Percentiles rank a stretch among this genome's conserved stretches.
These are phyloP conservation scores for Apodospora peruviana DNA, from an alignment of 495 filamentous ascomycete species.

Conservation along the genomic window DNA sequence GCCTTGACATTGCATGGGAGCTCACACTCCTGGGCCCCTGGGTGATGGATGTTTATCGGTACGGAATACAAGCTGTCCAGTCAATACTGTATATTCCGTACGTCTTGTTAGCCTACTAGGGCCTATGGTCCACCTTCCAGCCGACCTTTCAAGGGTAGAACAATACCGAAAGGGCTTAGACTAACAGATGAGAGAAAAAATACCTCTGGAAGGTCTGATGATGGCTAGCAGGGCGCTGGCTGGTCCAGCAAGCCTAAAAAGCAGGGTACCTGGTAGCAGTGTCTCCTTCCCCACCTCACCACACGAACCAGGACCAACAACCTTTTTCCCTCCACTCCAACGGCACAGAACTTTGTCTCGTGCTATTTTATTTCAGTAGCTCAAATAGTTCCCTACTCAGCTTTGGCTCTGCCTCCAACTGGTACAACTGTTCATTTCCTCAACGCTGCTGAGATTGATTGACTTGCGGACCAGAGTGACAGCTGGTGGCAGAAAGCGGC, in stretches of 20 bases:
- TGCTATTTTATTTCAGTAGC: too few species aligned
- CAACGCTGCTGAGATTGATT: too few species aligned
- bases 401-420: too few species aligned
- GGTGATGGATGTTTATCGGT: neutral
- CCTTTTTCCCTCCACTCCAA: neutral
- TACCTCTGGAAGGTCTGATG: conserved; percentile 6
- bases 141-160: conserved; percentile 21
- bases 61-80: too few species aligned
- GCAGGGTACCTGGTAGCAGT: conserved; percentile 5
- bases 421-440: too few species aligned
- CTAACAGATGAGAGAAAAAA: conserved; percentile 12
- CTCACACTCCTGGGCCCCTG: conserved; percentile 1
- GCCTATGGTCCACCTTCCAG: conserved; percentile 13
- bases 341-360: too few species aligned
- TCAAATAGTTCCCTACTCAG: too few species aligned
- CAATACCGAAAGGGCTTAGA: conserved; percentile 27
- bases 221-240: conserved; percentile 3
- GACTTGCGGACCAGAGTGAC: neutral
- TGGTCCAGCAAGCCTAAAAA: neutral
- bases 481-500: conserved; percentile 14
- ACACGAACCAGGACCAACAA: neutral
- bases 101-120: neutral
- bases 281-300: too few species aligned
- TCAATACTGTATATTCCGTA: too few species aligned
- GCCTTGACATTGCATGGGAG: neutral